Evolutionary conservation across 169 alveolate species (phyloP), one percentile per base, ranked within the genome.

Genomic region (Plasmodium knowlesi): DNA sequence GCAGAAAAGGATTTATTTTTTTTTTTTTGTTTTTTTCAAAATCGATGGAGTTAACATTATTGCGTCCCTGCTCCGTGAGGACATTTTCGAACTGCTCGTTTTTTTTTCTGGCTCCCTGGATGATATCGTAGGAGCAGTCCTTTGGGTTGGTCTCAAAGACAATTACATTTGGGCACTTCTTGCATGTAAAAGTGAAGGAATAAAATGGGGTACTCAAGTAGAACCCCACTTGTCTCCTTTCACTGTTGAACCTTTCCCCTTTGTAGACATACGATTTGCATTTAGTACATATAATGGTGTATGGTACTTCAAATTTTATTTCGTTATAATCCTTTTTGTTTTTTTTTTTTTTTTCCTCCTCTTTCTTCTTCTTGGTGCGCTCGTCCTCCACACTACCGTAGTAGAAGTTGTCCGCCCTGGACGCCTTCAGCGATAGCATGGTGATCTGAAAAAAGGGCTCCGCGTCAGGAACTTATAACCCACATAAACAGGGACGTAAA

Each of bases 161-260:
- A 71, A 97, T 86, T 32, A 74, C 72, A 28, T 84, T 93, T 76
- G 46, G 71, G 95, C 98, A 97, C 50, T 16, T 30, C 73, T 93
- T 95, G 84, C 98, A 97, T 88, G 90, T 32, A 96, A 97, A 96
- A n/a, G 93, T 57, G 76, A 97, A 97, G 73, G 97, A 95, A 71
- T 93, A 96, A 25, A 97, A 96, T 14, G 85, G 84, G 0, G 98
- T 95, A 22, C 97, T 83, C 76, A 93, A 95, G 94, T 97, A 96
- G 43, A 67, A 85, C 25, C 98, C 98, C 2, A 92, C 88, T 32
- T 93, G 84, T 86, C 95, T 94, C 89, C 97, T 84, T 92, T 95
- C 96, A 34, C 98, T 98, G 86, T 97, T 96, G 89, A 97, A 97
- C 19, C 98, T 93, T 37, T 97, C 98, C 34, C 98, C 98, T 81